A percentile compares a stretch with the other conserved stretches of the same genome.
Evolutionary conservation across 495 filamentous ascomycete genomes (phyloP).

Genomic region (Niebla homalea): DNA sequence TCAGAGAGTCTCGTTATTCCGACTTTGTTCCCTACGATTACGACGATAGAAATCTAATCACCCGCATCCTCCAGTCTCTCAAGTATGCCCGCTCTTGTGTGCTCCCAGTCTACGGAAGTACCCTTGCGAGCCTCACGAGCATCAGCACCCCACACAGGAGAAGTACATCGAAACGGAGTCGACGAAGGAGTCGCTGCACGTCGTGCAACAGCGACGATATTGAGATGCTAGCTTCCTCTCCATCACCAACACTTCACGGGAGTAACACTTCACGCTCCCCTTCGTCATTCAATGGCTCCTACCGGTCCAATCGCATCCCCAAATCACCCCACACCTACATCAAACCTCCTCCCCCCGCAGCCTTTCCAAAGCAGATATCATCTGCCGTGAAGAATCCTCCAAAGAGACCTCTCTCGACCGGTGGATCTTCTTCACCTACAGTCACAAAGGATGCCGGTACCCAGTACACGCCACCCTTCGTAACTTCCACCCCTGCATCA

Average conservation of each 20-base stretch:
- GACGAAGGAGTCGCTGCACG: conserved; percentile 7
- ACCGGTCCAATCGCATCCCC: conserved; percentile 12
- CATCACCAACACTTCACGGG: conserved; percentile 18
- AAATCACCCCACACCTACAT: conserved; percentile 16
- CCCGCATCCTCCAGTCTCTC: conserved; percentile 12
- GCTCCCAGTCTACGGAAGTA: background rate
- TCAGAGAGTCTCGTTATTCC: conserved; percentile 12
- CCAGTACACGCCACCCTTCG: conserved; percentile 36
- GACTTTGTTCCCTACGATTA: conserved; percentile 19
- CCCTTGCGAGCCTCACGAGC: conserved; percentile 7
- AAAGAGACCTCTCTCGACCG: conserved; percentile 10
- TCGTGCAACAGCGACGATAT: conserved; percentile 9
- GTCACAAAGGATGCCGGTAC: conserved; percentile 35
- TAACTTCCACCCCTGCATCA: conserved; percentile 4
- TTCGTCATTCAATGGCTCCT: conserved; percentile 16
- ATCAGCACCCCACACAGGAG: conserved; percentile 11
- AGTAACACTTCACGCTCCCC: conserved; percentile 14
- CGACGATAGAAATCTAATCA: conserved; percentile 17
- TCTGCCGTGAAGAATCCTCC: conserved; percentile 3
- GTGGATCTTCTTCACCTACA: conserved; percentile 5
- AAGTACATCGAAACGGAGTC: conserved; percentile 5
- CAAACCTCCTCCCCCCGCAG: conserved; percentile 16
- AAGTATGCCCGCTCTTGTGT: conserved; percentile 19
- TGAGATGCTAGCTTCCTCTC: conserved; percentile 23
- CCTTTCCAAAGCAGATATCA: conserved; percentile 12